A percentile compares a stretch with the other conserved stretches of the same genome.
Conservation (phyloP, 164 flowering plant species). For the Kingdonia uniflora region DNA sequence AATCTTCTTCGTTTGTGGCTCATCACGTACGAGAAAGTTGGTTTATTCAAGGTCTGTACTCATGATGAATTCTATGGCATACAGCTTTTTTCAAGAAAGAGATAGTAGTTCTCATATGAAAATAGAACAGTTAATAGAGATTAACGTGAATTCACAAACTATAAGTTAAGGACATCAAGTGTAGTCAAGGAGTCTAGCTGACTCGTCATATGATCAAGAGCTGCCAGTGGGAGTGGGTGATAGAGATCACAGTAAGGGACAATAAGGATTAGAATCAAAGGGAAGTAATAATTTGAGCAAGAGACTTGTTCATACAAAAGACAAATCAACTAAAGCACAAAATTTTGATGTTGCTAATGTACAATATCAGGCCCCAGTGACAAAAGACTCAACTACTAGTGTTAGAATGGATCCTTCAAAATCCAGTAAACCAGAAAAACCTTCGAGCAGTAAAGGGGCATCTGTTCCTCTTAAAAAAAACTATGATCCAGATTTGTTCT, state of each 20-base stretch:
- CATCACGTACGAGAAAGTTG: constrained; percentile 60
- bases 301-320: constrained; percentile 15
- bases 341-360: constrained; percentile 22
- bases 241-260: constrained; percentile 23
- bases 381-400: constrained; percentile 25
- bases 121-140: constrained; percentile 27
- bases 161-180: constrained; percentile 13
- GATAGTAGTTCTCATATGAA: constrained; percentile 24
- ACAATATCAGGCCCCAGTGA: constrained; percentile 35
- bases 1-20: constrained; percentile 49
- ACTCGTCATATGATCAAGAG: no score
- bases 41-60: constrained; percentile 70
- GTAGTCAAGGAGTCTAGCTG: no score
- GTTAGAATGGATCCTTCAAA: constrained; percentile 37
- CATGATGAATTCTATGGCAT: constrained; percentile 47
- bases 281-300: constrained; percentile 13
- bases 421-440: constrained; percentile 47
- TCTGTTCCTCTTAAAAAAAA: constrained; percentile 55
- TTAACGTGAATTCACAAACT: constrained; percentile 21
- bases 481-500: constrained; percentile 70
- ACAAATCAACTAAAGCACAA: constrained; percentile 29
- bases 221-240: constrained; percentile 12
- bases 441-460: no score
- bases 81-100: constrained; percentile 27
- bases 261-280: constrained; percentile 15